Evolutionary conservation across 2,329 filamentous ascomycete genomes (phyloP), one percentile per base, ranked within the genome.

Genomic region (Ascochyta rabiei): DNA sequence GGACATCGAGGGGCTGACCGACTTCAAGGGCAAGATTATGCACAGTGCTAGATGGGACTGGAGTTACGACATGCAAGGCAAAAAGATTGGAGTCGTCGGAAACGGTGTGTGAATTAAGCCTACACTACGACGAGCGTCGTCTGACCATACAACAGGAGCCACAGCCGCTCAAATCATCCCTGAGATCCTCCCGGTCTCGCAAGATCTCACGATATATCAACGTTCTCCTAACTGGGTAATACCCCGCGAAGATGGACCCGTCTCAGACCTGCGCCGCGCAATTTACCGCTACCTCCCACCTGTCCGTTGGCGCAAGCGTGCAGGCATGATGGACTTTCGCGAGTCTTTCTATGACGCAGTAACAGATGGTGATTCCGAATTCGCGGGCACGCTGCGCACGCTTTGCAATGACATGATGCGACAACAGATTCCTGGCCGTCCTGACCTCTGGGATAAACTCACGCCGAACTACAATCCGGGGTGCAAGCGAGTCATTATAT

Each of bases 11-110:
- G 82, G 82, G 0, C 49, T 83, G 9, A 70, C 79, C 0, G 69
- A 73, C 6, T 84, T 83, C 52, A 68, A 78, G 35, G 82, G 82
- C 2, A 84, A 82, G 68, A 72, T 78, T 50, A 84, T 82, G 76
- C 84, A 86, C 57, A 82, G 80, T 2, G 82, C 83, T 4, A 69
- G 83, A n/a, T 86, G 84, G 83, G 83, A 86, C 56, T 85, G 82
- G 82, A 81, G 76, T 38, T 84, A 84, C 57, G 77, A 80, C 44
- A 62, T 84, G n/a, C 68, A 72, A 26, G 81, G 76, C 8, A 86
- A 86, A 73, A 79, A 77, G 45, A 79, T 86, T 35, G 84, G 80
- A 0, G 70, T 87, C n/a, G 81, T 87, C 33, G 84, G 85, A 2
- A 86, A 84, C 64, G 83, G 82, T 80, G 61, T 28, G 68, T 35